Base-by-base conservation (phyloP, 202 grass and related monocot species). In the Hordeum pubiflorum region DNA sequence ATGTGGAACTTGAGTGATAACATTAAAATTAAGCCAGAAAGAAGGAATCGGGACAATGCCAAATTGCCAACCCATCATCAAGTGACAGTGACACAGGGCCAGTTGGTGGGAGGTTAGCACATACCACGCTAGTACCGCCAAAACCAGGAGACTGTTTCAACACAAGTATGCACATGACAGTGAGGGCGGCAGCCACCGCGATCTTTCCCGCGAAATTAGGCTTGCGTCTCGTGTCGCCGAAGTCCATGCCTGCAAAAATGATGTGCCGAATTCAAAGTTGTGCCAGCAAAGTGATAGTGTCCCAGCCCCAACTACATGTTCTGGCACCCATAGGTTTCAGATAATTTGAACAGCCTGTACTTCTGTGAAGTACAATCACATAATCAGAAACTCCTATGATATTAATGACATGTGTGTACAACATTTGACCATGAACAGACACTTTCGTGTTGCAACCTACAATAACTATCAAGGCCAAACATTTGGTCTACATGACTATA, bases 111-210 rank as follows among this genome's bases (percentile, higher is more conserved):
- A 84, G 48, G 69, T 74, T 69, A 77, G 56, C 17, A 74, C 86
- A 32, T 81, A 94, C 92, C 86, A 64, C 84, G 64, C 79, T 87
- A 18, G 84, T 76, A 44, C 78, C 63, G 29, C 50, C 58, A 50
- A 94, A 94, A 60, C 81, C 75, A 74, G 92, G 92, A 62, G 84
- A 89, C 58, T 94, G 92, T 81, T 91, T 94, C 65, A 94, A 60
- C 58, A 94, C 83, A 65, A 91, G 58, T 55, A 94, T 89, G 84
- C 92, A 94, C 65, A 91, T 89, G 78, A 86, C 75, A 5, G 86
- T 91, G 38, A 94, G 78, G 2, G 80, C 66, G 31, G 58, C 89
- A 24, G 69, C 92, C 57, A 91, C 82, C 21, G 83, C 26, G 62
- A 94, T 73, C 85, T 91, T 94, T 58, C 89, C 89, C 1, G 81